phyloP scores from a whole-genome alignment of 2,329 filamentous ascomycete species.

The Cryphonectria japonica region DNA sequence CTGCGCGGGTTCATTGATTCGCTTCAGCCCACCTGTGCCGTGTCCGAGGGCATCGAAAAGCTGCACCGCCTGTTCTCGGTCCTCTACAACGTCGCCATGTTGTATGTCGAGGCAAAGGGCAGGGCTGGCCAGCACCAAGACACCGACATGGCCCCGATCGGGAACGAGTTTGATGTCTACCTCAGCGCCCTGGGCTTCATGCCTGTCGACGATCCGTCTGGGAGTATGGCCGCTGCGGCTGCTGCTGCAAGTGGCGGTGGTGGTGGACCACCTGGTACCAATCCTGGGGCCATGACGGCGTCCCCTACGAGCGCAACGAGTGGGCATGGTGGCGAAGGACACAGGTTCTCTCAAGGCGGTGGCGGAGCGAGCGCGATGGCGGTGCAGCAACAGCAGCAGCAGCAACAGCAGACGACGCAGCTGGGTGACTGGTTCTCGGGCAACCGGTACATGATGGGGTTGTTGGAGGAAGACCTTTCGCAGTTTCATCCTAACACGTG shows the following conservation, averaged over 20 bases:
- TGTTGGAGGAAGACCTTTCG: conserved; percentile 65
- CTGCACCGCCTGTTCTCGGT: conserved; percentile 65
- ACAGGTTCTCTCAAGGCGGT: conserved; percentile 20
- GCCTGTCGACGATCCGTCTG: conserved; percentile 38
- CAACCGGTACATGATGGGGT: conserved; percentile 65
- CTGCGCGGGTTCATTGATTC: conserved; percentile 61
- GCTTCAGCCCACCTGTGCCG: conserved; percentile 53
- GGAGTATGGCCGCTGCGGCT: conserved; percentile 9
- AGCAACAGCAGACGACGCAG: conserved; percentile 43
- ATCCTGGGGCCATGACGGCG: conserved; percentile 18
- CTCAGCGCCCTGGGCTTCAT: conserved; percentile 66
- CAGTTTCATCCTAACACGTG: conserved; percentile 40
- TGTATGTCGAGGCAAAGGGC: conserved; percentile 65
- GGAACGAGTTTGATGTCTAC: conserved; percentile 67
- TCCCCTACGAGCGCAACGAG: conserved; percentile 11
- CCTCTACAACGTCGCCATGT: conserved; percentile 62
- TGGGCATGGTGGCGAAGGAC: conserved; percentile 18
- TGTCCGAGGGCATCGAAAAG: conserved; percentile 63
- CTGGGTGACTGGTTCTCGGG: conserved; percentile 70
- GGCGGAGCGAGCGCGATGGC: conserved; percentile 14
- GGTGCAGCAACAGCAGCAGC: conserved; percentile 20
- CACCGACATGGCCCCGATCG: conserved; percentile 52
- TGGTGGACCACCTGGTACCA: conserved; percentile 19
- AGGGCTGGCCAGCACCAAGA: conserved; percentile 55
- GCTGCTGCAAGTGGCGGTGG: conserved; percentile 21